These are phyloP conservation scores for Leccinum longicurvipes DNA, from an alignment of 768 basidiomycete genomes.

Conservation along the genomic window DNA sequence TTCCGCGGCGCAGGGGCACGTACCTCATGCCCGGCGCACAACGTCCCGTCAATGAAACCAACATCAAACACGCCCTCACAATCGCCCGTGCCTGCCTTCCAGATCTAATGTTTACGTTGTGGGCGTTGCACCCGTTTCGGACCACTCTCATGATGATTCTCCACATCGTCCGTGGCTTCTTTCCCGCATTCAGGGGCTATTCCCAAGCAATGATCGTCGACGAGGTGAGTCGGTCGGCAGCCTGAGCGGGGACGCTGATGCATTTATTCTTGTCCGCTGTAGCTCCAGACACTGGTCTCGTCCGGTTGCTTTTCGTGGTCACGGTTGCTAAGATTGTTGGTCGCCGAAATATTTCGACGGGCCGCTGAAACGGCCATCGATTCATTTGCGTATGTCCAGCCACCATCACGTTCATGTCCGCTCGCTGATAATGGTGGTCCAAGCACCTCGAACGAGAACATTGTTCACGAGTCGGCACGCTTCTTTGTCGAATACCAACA, in stretches of 20 bases:
- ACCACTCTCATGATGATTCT: conserved; percentile 68
- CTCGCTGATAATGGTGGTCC: conserved; percentile 1
- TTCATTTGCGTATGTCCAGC: conserved; percentile 61
- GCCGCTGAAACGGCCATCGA: conserved; percentile 65
- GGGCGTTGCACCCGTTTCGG: conserved; percentile 62
- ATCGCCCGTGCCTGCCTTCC: conserved; percentile 53
- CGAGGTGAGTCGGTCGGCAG: conserved; percentile 51
- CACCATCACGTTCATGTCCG: conserved; percentile 13
- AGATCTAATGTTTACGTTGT: conserved; percentile 49
- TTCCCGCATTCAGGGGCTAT: conserved; percentile 82
- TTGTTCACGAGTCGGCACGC: conserved; percentile 70
- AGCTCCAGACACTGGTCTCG: conserved; percentile 69
- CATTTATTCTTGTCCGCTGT: not conserved
- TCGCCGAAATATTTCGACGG: conserved; percentile 62
- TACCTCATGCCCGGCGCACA: conserved; percentile 65
- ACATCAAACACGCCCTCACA: conserved; percentile 53
- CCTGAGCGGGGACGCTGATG: conserved; percentile 3
- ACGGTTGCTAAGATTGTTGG: conserved; percentile 55
- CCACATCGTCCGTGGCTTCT: conserved; percentile 68
- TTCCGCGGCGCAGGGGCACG: conserved; percentile 43
- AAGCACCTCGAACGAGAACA: conserved; percentile 66
- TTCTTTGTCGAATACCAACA: conserved; percentile 78
- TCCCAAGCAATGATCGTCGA: conserved; percentile 85
- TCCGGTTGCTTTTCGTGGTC: conserved; percentile 73
- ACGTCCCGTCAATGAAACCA: conserved; percentile 55